Evolutionary conservation across 2,329 filamentous ascomycete genomes (phyloP), one percentile per base, ranked within the genome.

Genomic region (Laburnicola sp.): DNA sequence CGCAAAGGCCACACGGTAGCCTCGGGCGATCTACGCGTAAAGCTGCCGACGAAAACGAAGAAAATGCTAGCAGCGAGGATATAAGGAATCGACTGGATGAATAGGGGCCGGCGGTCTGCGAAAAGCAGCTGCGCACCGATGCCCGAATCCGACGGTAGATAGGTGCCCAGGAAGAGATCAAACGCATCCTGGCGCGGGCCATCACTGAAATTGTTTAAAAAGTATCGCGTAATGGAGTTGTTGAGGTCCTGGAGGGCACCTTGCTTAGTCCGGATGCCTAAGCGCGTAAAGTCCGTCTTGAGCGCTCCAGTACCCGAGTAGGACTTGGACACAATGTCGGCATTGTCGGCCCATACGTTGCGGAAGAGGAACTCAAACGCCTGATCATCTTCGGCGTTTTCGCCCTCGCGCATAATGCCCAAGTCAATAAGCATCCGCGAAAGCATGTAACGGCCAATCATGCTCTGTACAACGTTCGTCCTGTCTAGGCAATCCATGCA

Each of bases 401-500:
- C 84, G 48, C 91, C 91, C 25, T 84, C 82, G 45, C 83, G 75
- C 63, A 97, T 82, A 45, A 97, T 77, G 31, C 92, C 92, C 3
- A 91, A 77, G 63, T 97, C 93, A 57, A 86, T 83, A 50, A 99
- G 85, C 78, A 96, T 94, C 58, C 91, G 87, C 55, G 92, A 92
- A 35, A 99, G 79, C 10, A 90, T 89, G 83, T 86, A 92, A 45
- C 93, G 87, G 7, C 89, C 94, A 51, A 99, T 84, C 88, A 97
- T 96, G 72, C 91, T 96, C 75, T 99, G 94, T 3, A 99, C 91
- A 5, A 99, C 92, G 65, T 99, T 99, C 46, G 94, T 99, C 46
- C 94, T 88, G 74, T 99, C 94, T 10, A 99, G 83, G 61, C 95
- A 99, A 75, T 99, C 94, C 94, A 99, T 99, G 77, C 94, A 99